Percentiles rank a stretch among this genome's conserved stretches.
Evolutionary conservation across 495 filamentous ascomycete species (phyloP).

Genomic region (Glarea lozoyensis): DNA sequence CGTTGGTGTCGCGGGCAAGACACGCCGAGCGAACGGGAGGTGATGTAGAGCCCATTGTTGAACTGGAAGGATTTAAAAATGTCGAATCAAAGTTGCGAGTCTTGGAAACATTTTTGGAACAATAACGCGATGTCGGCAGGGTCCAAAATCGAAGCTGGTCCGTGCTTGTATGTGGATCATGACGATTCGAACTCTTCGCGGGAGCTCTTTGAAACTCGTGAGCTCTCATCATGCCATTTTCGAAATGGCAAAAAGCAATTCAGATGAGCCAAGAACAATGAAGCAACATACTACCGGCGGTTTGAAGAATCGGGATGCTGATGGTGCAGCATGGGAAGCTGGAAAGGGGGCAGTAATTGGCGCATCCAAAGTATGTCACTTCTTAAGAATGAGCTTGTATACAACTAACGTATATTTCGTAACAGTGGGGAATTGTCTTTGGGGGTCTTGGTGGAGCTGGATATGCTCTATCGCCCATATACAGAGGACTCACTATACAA

Average conservation of each 20-base stretch:
- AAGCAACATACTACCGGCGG: constrained; percentile 16
- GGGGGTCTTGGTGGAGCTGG: constrained; percentile 48
- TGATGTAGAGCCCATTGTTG: constrained; percentile 26
- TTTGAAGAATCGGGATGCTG: constrained; percentile 45
- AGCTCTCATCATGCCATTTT: constrained; percentile 5
- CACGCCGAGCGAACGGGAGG: constrained; percentile 63
- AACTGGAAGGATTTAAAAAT: not conserved
- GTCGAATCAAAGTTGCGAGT: not conserved
- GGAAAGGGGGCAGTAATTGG: constrained; percentile 49
- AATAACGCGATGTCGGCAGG: constrained; percentile 1
- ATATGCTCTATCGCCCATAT: constrained; percentile 59
- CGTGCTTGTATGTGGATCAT: constrained; percentile 1
- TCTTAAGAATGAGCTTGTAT: too few species aligned
- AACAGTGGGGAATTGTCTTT: constrained; percentile 48
- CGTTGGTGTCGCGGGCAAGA: constrained; percentile 82
- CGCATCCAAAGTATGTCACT: constrained; percentile 46
- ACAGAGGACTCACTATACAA: constrained; percentile 74
- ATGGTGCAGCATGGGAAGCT: constrained; percentile 53
- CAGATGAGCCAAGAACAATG: not conserved
- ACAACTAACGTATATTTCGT: too few species aligned
- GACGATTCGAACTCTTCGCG: too few species aligned
- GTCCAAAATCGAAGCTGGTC: not conserved
- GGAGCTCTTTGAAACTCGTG: too few species aligned
- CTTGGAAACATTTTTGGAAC: not conserved
- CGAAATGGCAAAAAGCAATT: not conserved